Evolutionary conservation across 371 early-diverging fungal genomes (phyloP).

Genomic region (Gilbertella persicaria): DNA sequence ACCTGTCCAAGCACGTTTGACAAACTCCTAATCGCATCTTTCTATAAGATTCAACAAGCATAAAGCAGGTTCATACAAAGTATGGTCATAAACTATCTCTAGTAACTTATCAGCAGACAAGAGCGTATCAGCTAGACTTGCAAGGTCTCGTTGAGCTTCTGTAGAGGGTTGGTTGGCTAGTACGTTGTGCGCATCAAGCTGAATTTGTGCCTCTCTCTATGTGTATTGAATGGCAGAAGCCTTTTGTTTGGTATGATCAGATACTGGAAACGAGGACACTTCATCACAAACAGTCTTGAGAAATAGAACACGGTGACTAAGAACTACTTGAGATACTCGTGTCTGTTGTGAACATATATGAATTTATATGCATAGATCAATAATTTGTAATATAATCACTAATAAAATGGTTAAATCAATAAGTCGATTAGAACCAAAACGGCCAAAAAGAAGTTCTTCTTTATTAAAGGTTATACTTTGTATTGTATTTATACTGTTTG

Average conservation of each 20-base stretch:
- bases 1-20: constrained; percentile 10
- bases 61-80: constrained; percentile 16
- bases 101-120: constrained; percentile 7
- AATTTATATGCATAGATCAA: too few relatives aligned
- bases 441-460: too few relatives aligned
- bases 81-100: constrained; percentile 6
- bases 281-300: constrained; percentile 6
- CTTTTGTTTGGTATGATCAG: background rate
- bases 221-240: background rate
- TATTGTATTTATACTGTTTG: too few relatives aligned
- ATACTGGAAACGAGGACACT: background rate
- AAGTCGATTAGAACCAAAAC: too few relatives aligned
- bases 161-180: background rate
- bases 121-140: constrained; percentile 1
- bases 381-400: too few relatives aligned
- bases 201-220: constrained; percentile 6
- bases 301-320: constrained; percentile 1
- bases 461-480: too few relatives aligned
- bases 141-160: background rate
- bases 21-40: constrained; percentile 7
- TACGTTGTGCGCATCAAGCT: background rate
- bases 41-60: constrained; percentile 17
- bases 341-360: too few relatives aligned
- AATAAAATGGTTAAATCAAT: too few relatives aligned
- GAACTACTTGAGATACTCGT: background rate